These are phyloP conservation scores for Magnolia changhungtana DNA, from an alignment of 164 flowering plant species.

Conservation along the genomic window DNA sequence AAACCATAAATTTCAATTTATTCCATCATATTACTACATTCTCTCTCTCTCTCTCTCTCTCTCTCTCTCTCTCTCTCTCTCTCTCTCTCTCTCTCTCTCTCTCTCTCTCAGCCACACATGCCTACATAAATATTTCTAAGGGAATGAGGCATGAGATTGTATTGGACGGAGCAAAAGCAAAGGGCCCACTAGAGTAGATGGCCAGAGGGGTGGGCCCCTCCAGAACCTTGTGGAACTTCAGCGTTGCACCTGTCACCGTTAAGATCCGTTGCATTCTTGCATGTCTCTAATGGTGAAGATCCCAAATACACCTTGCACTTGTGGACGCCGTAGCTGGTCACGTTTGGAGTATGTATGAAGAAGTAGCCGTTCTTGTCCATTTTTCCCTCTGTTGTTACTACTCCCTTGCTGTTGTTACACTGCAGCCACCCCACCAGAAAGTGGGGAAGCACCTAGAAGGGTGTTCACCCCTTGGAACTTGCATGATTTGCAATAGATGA, in stretches of 20 bases:
- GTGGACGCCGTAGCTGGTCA: constrained; percentile 43
- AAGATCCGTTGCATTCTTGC: constrained; percentile 1
- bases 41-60: no score
- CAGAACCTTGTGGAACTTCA: constrained; percentile 26
- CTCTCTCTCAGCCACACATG: no score
- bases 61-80: no score
- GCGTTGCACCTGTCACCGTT: constrained; percentile 10
- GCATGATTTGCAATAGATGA: constrained; percentile 15
- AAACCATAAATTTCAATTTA: no score
- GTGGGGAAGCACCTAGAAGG: constrained; percentile 14
- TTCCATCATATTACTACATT: no score
- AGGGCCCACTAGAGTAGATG: constrained; percentile 1
- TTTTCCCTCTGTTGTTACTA: constrained; percentile 12
- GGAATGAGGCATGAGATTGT: not conserved
- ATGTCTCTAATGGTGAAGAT: not conserved
- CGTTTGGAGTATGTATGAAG: constrained; percentile 40
- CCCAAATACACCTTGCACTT: constrained; percentile 44
- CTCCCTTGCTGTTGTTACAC: constrained; percentile 52
- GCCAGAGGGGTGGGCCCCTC: not conserved
- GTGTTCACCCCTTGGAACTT: constrained; percentile 6
- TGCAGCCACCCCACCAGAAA: constrained; percentile 35
- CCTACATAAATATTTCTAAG: no score
- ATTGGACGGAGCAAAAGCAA: constrained; percentile 36
- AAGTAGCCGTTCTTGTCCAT: constrained; percentile 85
- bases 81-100: no score